phyloP scores from a whole-genome alignment of 148 eudicot species.

The Beta vulgaris region DNA sequence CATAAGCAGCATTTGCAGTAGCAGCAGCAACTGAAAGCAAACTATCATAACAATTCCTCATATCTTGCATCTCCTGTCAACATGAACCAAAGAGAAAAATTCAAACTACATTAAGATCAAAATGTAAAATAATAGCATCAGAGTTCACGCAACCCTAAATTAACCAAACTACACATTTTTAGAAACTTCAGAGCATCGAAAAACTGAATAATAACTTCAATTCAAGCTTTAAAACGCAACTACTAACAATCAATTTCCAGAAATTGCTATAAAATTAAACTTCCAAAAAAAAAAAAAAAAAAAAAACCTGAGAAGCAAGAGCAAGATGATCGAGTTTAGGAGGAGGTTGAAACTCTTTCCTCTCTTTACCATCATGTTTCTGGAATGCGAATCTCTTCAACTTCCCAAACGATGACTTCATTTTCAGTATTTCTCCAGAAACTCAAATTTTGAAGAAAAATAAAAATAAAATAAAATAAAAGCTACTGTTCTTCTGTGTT shows the following conservation, averaged over 20 bases:
- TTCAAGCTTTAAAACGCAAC: too few species aligned
- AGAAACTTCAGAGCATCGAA: too few species aligned
- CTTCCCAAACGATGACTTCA: conserved; percentile 80
- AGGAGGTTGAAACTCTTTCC: conserved; percentile 42
- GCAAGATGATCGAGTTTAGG: conserved; percentile 55
- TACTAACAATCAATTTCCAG: too few species aligned
- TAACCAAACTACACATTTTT: not conserved
- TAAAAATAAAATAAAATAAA: too few species aligned
- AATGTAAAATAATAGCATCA: not conserved
- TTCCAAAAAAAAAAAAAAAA: not conserved
- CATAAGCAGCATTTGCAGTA: conserved; percentile 83
- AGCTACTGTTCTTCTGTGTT: too few species aligned
- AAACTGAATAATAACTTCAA: too few species aligned
- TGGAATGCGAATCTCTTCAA: conserved; percentile 60
- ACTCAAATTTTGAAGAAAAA: not conserved
- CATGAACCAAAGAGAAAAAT: not conserved
- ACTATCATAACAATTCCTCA: conserved; percentile 88
- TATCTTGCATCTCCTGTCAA: conserved; percentile 85
- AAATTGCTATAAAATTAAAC: too few species aligned
- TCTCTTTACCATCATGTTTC: conserved; percentile 50
- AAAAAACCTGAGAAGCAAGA: conserved; percentile 71
- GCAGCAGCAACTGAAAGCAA: conserved; percentile 97
- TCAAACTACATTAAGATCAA: too few species aligned
- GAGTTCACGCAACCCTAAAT: conserved; percentile 9
- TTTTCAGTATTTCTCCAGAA: too few species aligned